Conservation (phyloP, 148 eudicot genomes). For the Limonium bicolor region DNA sequence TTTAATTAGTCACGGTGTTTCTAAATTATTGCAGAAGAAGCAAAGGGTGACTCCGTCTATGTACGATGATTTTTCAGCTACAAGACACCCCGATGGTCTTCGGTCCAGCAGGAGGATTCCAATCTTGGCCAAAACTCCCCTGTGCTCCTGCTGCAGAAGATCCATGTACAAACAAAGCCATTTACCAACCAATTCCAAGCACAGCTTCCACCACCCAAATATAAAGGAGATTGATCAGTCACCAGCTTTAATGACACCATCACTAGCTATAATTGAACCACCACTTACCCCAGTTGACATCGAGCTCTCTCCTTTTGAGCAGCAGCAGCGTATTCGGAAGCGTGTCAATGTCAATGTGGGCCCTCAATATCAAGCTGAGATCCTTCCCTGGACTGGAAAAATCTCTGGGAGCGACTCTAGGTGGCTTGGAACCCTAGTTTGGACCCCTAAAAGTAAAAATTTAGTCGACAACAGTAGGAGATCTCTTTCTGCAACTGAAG, state of each 20-base stretch:
- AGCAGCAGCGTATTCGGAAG: slow-evolving; percentile 11
- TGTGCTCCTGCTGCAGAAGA: slow-evolving; percentile 35
- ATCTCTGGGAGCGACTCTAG: slow-evolving; percentile 45
- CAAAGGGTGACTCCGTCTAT: slow-evolving; percentile 53
- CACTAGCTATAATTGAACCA: slow-evolving; percentile 7
- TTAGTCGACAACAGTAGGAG: too few relatives aligned
- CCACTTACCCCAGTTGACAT: not conserved
- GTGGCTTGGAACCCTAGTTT: slow-evolving; percentile 67
- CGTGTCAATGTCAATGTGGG: slow-evolving; percentile 38
- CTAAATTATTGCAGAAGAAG: slow-evolving; percentile 17
- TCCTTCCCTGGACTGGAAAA: slow-evolving; percentile 52
- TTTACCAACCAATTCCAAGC: slow-evolving; percentile 5
- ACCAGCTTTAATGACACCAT: not conserved
- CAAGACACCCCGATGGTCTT: slow-evolving; percentile 21
- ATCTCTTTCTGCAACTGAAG: too few relatives aligned
- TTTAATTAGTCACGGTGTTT: too few relatives aligned
- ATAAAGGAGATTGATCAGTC: not conserved
- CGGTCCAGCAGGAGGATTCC: slow-evolving; percentile 47
- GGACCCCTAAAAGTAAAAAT: slow-evolving; percentile 38
- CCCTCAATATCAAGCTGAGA: slow-evolving; percentile 47
- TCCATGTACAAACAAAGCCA: slow-evolving; percentile 12
- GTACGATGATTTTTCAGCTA: slow-evolving; percentile 32
- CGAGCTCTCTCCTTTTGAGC: slow-evolving; percentile 7
- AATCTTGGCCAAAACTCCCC: slow-evolving; percentile 20
- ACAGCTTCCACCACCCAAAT: not conserved